Conservation (phyloP, 208 protist genomes). For the Leishmania tarentolae region DNA sequence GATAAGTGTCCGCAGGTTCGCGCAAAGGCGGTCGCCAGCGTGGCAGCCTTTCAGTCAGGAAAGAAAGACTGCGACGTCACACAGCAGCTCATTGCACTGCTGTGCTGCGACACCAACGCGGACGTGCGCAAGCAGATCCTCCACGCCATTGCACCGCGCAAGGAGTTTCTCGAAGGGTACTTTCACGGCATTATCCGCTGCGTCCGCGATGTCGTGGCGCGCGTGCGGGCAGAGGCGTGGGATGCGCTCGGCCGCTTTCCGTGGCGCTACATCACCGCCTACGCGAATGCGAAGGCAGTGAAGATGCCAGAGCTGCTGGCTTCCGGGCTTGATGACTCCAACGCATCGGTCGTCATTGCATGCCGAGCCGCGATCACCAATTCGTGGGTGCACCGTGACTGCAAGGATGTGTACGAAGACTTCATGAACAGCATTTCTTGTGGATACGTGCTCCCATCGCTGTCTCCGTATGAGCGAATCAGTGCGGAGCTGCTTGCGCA, state of each 20-base stretch:
- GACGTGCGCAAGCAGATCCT: constrained; percentile 86
- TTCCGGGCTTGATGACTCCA: constrained; percentile 66
- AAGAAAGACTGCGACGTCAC: constrained; percentile 87
- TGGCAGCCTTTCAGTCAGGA: constrained; percentile 82
- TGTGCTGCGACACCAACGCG: constrained; percentile 79
- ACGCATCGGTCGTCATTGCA: constrained; percentile 70
- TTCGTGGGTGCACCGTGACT: constrained; percentile 86
- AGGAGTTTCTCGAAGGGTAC: constrained; percentile 90
- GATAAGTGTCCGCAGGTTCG: constrained; percentile 78
- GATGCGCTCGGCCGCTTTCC: constrained; percentile 82
- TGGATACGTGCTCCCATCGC: constrained; percentile 40
- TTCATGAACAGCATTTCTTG: constrained; percentile 71
- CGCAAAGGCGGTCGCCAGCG: constrained; percentile 63
- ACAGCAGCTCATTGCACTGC: constrained; percentile 80
- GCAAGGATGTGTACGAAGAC: constrained; percentile 56
- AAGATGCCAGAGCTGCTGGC: constrained; percentile 54
- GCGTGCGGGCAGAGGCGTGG: constrained; percentile 84
- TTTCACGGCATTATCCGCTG: constrained; percentile 86
- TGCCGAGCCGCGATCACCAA: constrained; percentile 80
- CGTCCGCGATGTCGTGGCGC: constrained; percentile 73
- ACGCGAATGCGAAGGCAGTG: constrained; percentile 65
- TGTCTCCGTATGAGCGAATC: constrained; percentile 65
- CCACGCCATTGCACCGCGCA: constrained; percentile 64
- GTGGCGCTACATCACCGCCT: constrained; percentile 85
- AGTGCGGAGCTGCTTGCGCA: constrained; percentile 63